Conservation (phyloP, 805 yeast genomes). For the Yamadazyma kitorensis region DNA sequence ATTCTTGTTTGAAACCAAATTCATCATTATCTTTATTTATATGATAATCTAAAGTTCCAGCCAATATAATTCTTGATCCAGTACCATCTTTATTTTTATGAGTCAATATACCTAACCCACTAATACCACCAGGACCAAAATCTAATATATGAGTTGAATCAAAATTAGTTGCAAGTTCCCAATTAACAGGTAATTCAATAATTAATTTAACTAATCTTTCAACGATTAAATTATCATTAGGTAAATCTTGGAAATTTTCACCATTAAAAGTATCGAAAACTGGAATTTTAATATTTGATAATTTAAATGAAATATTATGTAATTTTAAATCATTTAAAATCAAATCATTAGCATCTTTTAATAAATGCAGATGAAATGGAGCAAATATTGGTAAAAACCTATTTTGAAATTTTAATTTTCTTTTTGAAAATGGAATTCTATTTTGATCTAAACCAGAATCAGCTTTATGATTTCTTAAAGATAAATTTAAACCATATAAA, state of each 20-base stretch:
- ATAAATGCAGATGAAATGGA: constrained; percentile 93
- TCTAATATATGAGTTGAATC: constrained; percentile 86
- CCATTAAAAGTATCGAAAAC: constrained; percentile 91
- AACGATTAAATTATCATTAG: constrained; percentile 49
- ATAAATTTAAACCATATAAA: constrained; percentile 87
- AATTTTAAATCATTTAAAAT: constrained; percentile 62
- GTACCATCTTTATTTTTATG: constrained; percentile 99
- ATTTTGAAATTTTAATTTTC: constrained; percentile 90
- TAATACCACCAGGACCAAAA: constrained; percentile 98
- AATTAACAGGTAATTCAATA: constrained; percentile 84
- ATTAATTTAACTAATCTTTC: constrained; percentile 77
- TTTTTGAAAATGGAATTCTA: constrained; percentile 87
- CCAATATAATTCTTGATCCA: constrained; percentile 91
- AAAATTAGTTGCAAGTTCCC: constrained; percentile 89
- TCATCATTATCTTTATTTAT: constrained; percentile 65
- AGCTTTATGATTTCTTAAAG: constrained; percentile 92
- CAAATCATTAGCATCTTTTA: constrained; percentile 65
- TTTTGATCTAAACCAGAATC: constrained; percentile 93
- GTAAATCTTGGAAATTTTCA: constrained; percentile 59
- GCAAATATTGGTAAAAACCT: constrained; percentile 93
- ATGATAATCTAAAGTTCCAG: constrained; percentile 73
- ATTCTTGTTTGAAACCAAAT: constrained; percentile 92
- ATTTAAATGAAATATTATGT: constrained; percentile 55
- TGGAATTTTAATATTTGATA: constrained; percentile 67
- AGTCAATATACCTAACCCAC: constrained; percentile 94